Base-by-base conservation (phyloP, 176 grass and related monocot genomes). In the Oryza longistaminata region DNA sequence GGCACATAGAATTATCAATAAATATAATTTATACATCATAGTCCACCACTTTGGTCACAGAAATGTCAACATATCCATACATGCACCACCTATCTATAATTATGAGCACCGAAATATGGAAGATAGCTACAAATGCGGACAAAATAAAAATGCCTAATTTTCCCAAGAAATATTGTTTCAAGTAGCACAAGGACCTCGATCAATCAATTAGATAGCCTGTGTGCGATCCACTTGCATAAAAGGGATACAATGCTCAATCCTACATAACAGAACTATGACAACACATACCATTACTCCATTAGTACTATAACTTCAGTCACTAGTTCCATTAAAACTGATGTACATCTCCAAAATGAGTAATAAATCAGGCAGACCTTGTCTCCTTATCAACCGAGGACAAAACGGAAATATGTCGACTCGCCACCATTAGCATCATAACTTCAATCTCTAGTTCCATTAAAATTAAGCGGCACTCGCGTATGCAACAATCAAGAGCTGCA, bases 91-190 rank as follows among this genome's bases (percentile, higher is more conserved):
- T 49, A 50, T 22, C 35, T 71, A 24, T 39, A 82, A 45, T 17
- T 70, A 7, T 49, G 39, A 43, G 60, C 81, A 82, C 39, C 52
- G 16, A 64, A 22, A 12, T 44, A 33, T 15, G 14, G 15, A 34
- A 33, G 33, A 17, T 24, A 24, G 0, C 8, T 62, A 6, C n/a
- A 71, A 71, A 60, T n/a, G 68, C 50, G 43, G 80, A 72, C 16
- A 82, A 62, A 21, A 22, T 55, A 71, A 82, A 70, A 43, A 7
- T 27, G 50, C 68, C 52, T 82, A 73, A 26, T 71, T 82, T 60
- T 21, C 15, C 68, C 40, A 9, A 15, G 15, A 61, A 21, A 60
- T 7, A 60, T 5, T 60, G 50, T 60, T 60, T n/a, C 21, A 61
- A 10, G 0, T 22, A 2, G 58, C 58, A 62, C 58, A 62, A 62